phyloP scores from a whole-genome alignment of 306 rosid genomes.

The Pachyrhizus erosus region DNA sequence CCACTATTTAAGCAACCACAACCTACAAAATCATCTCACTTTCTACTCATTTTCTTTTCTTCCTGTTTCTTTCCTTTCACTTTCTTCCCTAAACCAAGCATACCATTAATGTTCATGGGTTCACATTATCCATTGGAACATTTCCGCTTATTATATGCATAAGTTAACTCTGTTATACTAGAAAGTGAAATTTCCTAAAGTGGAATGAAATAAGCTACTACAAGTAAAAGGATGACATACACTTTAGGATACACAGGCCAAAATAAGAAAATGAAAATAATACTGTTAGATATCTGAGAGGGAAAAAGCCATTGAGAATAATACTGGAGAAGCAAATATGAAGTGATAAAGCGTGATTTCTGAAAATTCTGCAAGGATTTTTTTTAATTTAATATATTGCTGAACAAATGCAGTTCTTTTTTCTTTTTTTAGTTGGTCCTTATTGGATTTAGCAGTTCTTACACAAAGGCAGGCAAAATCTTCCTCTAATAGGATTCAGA shows the following conservation, averaged over 20 bases:
- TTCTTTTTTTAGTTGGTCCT: background rate
- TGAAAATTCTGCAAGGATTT: conserved; percentile 12
- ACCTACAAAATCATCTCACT: no score
- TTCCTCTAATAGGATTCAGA: no score
- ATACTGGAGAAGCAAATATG: background rate
- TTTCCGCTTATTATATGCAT: conserved; percentile 7
- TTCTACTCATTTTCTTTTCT: no score
- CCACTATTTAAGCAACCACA: no score
- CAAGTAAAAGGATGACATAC: background rate
- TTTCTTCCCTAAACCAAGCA: no score
- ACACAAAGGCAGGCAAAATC: background rate
- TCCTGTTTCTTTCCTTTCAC: no score
- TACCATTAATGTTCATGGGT: background rate
- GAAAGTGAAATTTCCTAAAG: background rate
- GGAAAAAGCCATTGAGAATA: background rate
- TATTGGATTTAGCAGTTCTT: background rate
- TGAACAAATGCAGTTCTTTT: background rate
- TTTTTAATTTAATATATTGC: background rate
- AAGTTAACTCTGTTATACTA: conserved; percentile 7
- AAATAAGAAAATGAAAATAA: background rate
- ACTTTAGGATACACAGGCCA: conserved; percentile 12
- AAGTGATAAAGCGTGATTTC: background rate
- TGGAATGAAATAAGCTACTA: background rate
- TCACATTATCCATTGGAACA: conserved; percentile 9
- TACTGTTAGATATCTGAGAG: background rate